Base-by-base conservation (phyloP, 495 filamentous ascomycete genomes). In the Mytilinidion resinicola region DNA sequence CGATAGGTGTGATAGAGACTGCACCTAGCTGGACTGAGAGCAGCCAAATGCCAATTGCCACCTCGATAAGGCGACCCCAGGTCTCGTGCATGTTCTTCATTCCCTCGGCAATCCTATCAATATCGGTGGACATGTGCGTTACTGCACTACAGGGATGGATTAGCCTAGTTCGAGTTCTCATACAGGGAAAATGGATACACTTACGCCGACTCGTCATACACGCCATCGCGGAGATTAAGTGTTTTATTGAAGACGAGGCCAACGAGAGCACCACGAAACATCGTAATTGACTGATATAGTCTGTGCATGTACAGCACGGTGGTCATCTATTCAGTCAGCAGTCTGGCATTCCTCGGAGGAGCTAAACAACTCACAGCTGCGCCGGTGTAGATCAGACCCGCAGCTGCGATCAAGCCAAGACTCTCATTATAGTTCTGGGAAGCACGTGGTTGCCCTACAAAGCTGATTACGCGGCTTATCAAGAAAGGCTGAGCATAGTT, bases 401-500 rank as follows among this genome's bases (percentile, higher is more conserved):
- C 82, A 3, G 83, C 85, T n/a, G 80, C 83, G 55, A 87, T 83
- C 44, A 85, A 69, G 3, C 83, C 83, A 64, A 54, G 51, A 42
- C 51, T 54, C 3, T 54, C 25, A 42, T 42, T 39, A 25, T 54
- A 54, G 36, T 54, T 54, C 39, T 54, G 36, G 41, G 51, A 54
- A 6, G n/a, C 39, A 17, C 39, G 51, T n/a, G 51, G 51, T 20
- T 54, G 36, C 12, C 34, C 30, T 20, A 54, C 51, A 41, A 54
- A 42, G 51, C 39, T 66, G 6, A 85, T 63, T 0, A 80, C 74
- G 10, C 76, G 70, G 41, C 79, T 74, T 12, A 88, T 73, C 25
- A 88, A 74, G 47, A 88, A 74, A 6, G 85, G 84, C 64, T 87
- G 84, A 38, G 76, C 78, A 59, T 84, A 80, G 52, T 72, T 78